Conservation (phyloP, 179 eudicot genomes). For the Dionaea muscipula region DNA sequence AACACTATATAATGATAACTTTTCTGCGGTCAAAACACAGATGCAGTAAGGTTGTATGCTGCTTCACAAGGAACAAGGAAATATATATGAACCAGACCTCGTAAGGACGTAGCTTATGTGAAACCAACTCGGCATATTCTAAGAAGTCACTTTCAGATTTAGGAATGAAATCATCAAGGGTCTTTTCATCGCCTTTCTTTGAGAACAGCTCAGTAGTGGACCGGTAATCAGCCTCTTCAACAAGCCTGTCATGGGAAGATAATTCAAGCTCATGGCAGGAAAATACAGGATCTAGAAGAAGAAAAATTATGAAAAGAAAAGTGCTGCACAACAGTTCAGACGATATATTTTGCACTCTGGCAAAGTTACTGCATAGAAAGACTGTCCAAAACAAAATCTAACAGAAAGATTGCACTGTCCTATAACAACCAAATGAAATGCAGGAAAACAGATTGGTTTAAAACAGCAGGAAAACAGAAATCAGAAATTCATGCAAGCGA, state of each 20-base stretch:
- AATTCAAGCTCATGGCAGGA: not conserved
- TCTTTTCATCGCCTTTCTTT: constrained; percentile 53
- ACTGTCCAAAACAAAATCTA: too few species aligned
- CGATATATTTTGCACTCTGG: too few species aligned
- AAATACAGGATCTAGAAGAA: not conserved
- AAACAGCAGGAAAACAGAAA: too few species aligned
- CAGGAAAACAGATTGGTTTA: too few species aligned
- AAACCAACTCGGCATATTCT: constrained; percentile 84
- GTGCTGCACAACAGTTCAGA: too few species aligned
- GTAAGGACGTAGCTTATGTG: constrained; percentile 68
- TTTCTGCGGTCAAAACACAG: constrained; percentile 40
- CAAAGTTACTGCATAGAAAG: too few species aligned
- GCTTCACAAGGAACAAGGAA: not conserved
- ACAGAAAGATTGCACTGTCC: too few species aligned
- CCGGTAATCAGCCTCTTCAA: constrained; percentile 84
- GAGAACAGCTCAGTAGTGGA: constrained; percentile 70
- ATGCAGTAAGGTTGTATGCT: not conserved
- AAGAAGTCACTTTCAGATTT: constrained; percentile 84
- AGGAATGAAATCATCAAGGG: constrained; percentile 74
- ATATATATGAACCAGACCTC: constrained; percentile 43
- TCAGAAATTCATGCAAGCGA: too few species aligned
- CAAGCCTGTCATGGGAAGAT: constrained; percentile 41
- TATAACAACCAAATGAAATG: too few species aligned
- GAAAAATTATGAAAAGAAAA: too few species aligned
- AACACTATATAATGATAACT: constrained; percentile 77